These are phyloP conservation scores for Lentinus tigrinus DNA, from an alignment of 768 basidiomycete species.

Conservation along the genomic window DNA sequence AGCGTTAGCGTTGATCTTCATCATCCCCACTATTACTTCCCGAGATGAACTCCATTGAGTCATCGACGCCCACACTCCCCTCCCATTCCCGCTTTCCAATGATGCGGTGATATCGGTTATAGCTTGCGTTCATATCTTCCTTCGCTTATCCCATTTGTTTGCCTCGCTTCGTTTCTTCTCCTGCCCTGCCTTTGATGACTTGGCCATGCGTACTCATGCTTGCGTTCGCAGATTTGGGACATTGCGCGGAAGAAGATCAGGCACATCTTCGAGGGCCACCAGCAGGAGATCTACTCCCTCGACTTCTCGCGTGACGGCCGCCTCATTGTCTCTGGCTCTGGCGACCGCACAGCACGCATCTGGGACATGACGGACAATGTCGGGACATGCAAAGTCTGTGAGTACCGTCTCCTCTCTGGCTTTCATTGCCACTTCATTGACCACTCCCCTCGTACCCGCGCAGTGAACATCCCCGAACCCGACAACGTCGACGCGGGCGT, in stretches of 20 bases:
- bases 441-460: background rate
- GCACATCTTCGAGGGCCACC: constrained; percentile 83
- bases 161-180: too few species aligned
- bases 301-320: constrained; percentile 88
- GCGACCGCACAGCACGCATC: constrained; percentile 64
- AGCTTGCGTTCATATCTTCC: background rate
- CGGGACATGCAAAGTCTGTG: constrained; percentile 33
- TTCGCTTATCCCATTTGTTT: too few species aligned
- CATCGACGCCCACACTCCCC: background rate
- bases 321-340: constrained; percentile 86
- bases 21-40: too few species aligned
- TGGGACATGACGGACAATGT: constrained; percentile 54
- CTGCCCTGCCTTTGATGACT: too few species aligned
- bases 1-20: too few species aligned
- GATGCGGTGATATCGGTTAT: too few species aligned
- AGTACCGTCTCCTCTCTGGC: background rate
- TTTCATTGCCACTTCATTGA: background rate
- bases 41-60: background rate
- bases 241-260: constrained; percentile 78
- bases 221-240: constrained; percentile 76
- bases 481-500: constrained; percentile 59
- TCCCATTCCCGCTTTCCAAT: background rate
- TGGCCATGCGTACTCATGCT: too few species aligned
- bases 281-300: constrained; percentile 91
- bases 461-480: constrained; percentile 46